A percentile compares a stretch with the other conserved stretches of the same genome.
Evolutionary conservation across 257 asterid genomes (phyloP).

Genomic region (Rehmannia glutinosa): DNA sequence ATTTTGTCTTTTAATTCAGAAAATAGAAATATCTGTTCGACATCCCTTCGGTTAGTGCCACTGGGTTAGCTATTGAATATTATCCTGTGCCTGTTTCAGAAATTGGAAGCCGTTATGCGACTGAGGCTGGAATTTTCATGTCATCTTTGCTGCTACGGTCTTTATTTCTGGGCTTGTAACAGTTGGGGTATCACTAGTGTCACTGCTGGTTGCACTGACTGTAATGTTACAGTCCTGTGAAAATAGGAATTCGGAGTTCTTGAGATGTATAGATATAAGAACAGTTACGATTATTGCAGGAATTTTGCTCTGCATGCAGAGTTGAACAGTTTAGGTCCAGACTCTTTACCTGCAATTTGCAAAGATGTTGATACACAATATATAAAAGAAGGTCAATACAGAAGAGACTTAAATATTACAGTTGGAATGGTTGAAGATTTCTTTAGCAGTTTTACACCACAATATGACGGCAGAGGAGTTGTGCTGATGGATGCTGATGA

Average conservation of each 20-base stretch:
- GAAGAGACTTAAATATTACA: slow-evolving; percentile 41
- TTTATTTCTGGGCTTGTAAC: slow-evolving; percentile 60
- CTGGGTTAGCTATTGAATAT: not conserved
- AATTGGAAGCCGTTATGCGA: slow-evolving; percentile 39
- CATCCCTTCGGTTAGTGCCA: too few relatives aligned
- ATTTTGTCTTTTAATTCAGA: too few relatives aligned
- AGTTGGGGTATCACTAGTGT: slow-evolving; percentile 46
- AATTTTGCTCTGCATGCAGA: slow-evolving; percentile 45
- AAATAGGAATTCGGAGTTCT: slow-evolving; percentile 40
- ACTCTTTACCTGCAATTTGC: slow-evolving; percentile 44
- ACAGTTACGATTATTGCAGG: slow-evolving; percentile 41
- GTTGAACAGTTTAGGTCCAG: slow-evolving; percentile 45
- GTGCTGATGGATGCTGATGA: slow-evolving; percentile 77
- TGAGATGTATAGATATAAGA: slow-evolving; percentile 24
- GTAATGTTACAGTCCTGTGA: slow-evolving; percentile 56
- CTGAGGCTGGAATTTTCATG: slow-evolving; percentile 67
- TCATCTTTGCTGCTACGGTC: slow-evolving; percentile 60
- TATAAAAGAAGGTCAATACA: slow-evolving; percentile 47
- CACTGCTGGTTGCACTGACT: slow-evolving; percentile 47
- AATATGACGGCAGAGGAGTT: slow-evolving; percentile 38
- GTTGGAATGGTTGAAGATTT: slow-evolving; percentile 41
- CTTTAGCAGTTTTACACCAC: slow-evolving; percentile 38
- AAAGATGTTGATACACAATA: slow-evolving; percentile 26
- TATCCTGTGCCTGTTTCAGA: slow-evolving; percentile 32
- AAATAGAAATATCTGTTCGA: too few relatives aligned